phyloP scores from a whole-genome alignment of 495 filamentous ascomycete genomes.

The Neurospora tetrasperma region DNA sequence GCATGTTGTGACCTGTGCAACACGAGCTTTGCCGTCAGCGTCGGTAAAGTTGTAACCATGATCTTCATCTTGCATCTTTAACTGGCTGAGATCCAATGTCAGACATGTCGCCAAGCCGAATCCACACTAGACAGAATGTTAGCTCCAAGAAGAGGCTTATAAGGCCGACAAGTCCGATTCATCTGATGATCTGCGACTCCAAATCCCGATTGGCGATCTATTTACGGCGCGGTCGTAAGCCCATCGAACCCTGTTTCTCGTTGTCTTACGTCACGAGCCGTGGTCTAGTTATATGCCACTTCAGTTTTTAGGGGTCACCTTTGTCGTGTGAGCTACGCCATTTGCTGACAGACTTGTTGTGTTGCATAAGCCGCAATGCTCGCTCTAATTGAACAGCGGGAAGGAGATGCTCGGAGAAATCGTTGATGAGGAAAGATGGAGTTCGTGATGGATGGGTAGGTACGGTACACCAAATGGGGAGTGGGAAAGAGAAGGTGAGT shows the following conservation, averaged over 20 bases:
- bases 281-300: not conserved
- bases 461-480: not conserved
- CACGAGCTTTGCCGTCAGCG: not conserved
- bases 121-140: not conserved
- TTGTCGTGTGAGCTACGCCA: not conserved
- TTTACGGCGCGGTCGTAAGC: not conserved
- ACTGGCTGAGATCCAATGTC: not conserved
- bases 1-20: not conserved
- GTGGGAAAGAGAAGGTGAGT: not conserved
- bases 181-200: not conserved
- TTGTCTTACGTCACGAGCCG: not conserved
- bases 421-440: not conserved
- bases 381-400: not conserved
- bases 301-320: no score
- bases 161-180: not conserved
- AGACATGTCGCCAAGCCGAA: not conserved
- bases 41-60: not conserved
- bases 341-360: not conserved
- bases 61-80: not conserved
- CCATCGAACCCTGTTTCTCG: not conserved
- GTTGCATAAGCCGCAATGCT: not conserved
- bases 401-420: not conserved
- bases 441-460: not conserved
- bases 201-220: not conserved
- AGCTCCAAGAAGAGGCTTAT: not conserved